phyloP scores from a whole-genome alignment of 345 rosid genomes.

The Salix purpurea region DNA sequence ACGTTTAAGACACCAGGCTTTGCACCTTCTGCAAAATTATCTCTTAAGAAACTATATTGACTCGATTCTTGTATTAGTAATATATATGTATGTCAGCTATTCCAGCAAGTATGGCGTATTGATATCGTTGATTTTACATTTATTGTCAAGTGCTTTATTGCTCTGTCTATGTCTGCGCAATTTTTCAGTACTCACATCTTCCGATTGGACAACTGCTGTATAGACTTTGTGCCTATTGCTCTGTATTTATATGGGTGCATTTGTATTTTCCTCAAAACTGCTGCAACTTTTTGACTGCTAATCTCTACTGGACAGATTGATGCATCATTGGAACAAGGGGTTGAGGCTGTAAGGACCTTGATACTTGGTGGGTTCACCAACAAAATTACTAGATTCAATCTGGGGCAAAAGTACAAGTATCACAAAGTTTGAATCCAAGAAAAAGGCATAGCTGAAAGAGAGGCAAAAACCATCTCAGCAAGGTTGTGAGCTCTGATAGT shows the following conservation, averaged over 20 bases:
- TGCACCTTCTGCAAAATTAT: neutral
- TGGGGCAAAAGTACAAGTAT: conserved; percentile 71
- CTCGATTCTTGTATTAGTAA: neutral
- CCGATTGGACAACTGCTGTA: neutral
- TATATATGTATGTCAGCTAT: neutral
- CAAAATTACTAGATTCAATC: conserved; percentile 57
- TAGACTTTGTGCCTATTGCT: neutral
- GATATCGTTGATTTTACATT: neutral
- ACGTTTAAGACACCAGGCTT: neutral
- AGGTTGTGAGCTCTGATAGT: neutral
- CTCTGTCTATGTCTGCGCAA: neutral
- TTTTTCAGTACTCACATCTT: neutral
- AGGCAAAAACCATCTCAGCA: neutral
- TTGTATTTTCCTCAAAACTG: neutral
- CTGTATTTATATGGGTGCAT: neutral
- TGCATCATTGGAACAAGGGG: conserved; percentile 61
- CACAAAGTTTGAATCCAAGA: conserved; percentile 42
- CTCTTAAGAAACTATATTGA: neutral
- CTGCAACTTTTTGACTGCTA: neutral
- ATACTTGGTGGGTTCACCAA: conserved; percentile 56
- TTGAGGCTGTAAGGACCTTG: conserved; percentile 58
- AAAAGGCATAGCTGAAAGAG: neutral
- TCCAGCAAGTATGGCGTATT: neutral
- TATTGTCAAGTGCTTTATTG: neutral
- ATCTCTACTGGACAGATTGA: conserved; percentile 43